Evolutionary conservation across 2,329 filamentous ascomycete species (phyloP).

Genomic region (Neopestalotiopsis rosae): DNA sequence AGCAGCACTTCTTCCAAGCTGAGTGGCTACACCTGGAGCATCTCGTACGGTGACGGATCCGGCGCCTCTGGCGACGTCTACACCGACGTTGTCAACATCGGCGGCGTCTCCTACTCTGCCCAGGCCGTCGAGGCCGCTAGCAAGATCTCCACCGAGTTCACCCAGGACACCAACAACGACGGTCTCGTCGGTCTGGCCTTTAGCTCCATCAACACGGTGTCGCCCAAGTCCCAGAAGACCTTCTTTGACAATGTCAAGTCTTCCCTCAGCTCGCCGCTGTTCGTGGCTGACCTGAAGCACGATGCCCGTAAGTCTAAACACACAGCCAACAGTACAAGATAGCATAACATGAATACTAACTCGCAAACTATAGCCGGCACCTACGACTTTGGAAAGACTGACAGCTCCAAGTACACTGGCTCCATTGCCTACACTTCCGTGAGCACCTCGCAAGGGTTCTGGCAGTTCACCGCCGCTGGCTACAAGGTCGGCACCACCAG

Average conservation of each 20-base stretch:
- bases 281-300: conserved; percentile 28
- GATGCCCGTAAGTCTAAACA: conserved; percentile 3
- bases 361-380: conserved; percentile 31
- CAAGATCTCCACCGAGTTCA: conserved; percentile 26
- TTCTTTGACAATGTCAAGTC: conserved; percentile 25
- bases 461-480: conserved; percentile 56
- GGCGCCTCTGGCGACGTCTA: conserved; percentile 33
- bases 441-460: conserved; percentile 63
- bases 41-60: conserved; percentile 26
- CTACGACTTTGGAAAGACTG: conserved; percentile 54
- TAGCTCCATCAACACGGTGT: conserved; percentile 24
- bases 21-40: conserved; percentile 23
- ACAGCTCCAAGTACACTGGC: conserved; percentile 61
- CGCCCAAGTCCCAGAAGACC: conserved; percentile 19
- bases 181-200: conserved; percentile 30
- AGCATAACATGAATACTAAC: neutral
- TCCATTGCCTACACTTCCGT: conserved; percentile 62
- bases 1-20: conserved; percentile 23
- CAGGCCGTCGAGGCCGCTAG: conserved; percentile 27
- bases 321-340: neutral
- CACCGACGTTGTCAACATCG: conserved; percentile 24
- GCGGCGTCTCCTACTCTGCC: conserved; percentile 19
- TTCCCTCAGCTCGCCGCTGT: conserved; percentile 25
- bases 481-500: conserved; percentile 26
- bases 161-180: conserved; percentile 23